phyloP scores from a whole-genome alignment of 116 monocot genomes.

The Trichopus zeylanicus region DNA sequence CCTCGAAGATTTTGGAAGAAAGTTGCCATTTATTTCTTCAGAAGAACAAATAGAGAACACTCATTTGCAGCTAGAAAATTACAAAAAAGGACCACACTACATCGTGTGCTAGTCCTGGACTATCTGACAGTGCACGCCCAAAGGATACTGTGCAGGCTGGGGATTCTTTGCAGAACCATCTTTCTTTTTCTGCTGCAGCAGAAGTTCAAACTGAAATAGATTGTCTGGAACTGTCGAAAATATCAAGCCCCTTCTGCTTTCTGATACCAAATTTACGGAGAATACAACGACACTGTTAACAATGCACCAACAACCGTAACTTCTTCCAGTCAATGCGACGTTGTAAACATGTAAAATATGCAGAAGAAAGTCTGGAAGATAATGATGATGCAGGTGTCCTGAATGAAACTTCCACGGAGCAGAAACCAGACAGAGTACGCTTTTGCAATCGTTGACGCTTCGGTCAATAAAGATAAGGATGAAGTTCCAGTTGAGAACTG shows the following conservation, averaged over 20 bases:
- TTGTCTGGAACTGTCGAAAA: slow-evolving; percentile 2
- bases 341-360: slow-evolving; percentile 42
- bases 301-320: not conserved
- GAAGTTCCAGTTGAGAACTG: not conserved
- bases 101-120: not conserved
- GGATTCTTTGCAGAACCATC: slow-evolving; percentile 12
- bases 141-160: slow-evolving; percentile 6
- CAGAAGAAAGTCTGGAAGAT: slow-evolving; percentile 28
- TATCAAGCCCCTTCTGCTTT: no score
- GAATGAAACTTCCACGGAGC: slow-evolving; percentile 3
- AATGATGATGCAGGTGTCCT: slow-evolving; percentile 5
- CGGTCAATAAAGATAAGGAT: not conserved
- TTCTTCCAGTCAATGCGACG: slow-evolving; percentile 45
- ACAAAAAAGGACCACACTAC: slow-evolving; percentile 1
- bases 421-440: slow-evolving; percentile 2
- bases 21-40: slow-evolving; percentile 10
- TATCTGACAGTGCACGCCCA: not conserved
- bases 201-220: slow-evolving; percentile 9
- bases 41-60: slow-evolving; percentile 2
- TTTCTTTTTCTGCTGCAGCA: slow-evolving; percentile 2
- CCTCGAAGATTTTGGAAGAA: slow-evolving; percentile 48
- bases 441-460: not conserved
- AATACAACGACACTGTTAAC: no score
- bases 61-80: slow-evolving; percentile 3
- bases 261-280: no score